A percentile compares a stretch with the other conserved stretches of the same genome.
Conservation (phyloP, 2,329 filamentous ascomycete genomes). For the Aspergillus melleus region DNA sequence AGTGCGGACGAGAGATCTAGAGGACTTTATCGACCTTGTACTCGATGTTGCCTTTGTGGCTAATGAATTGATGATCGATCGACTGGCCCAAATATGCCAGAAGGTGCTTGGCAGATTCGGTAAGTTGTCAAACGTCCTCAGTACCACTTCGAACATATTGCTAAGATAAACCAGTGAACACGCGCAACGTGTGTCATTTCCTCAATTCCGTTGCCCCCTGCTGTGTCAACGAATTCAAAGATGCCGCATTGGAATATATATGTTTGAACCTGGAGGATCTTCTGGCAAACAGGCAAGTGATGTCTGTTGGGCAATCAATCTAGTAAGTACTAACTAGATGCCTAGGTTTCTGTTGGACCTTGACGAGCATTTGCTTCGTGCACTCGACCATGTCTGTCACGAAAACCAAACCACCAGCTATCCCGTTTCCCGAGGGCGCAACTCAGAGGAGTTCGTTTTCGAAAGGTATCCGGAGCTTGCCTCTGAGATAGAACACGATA, state of each 20-base stretch:
- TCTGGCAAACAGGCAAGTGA: slow-evolving; percentile 73
- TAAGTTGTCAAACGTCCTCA: slow-evolving; percentile 36
- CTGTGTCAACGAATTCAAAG: slow-evolving; percentile 80
- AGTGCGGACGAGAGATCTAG: slow-evolving; percentile 68
- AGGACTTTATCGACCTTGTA: slow-evolving; percentile 84
- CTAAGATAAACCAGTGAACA: slow-evolving; percentile 58
- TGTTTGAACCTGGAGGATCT: slow-evolving; percentile 89
- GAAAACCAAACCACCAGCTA: slow-evolving; percentile 77
- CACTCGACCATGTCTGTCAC: slow-evolving; percentile 77
- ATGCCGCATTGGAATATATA: slow-evolving; percentile 84
- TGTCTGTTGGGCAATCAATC: not conserved
- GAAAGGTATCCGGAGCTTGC: slow-evolving; percentile 49
- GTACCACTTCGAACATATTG: slow-evolving; percentile 5
- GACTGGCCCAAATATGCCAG: slow-evolving; percentile 87
- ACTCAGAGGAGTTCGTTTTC: slow-evolving; percentile 58
- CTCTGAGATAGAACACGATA: slow-evolving; percentile 41
- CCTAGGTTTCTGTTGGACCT: slow-evolving; percentile 73
- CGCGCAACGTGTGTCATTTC: slow-evolving; percentile 79
- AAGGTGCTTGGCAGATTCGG: slow-evolving; percentile 75
- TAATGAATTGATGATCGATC: slow-evolving; percentile 93
- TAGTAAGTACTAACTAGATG: slow-evolving; percentile 15
- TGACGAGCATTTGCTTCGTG: slow-evolving; percentile 76
- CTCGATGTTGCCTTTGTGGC: slow-evolving; percentile 87
- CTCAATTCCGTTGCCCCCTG: slow-evolving; percentile 85
- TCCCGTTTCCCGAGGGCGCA: slow-evolving; percentile 74